phyloP scores from a whole-genome alignment of 2,329 filamentous ascomycete species.

The Blumeria hordei region DNA sequence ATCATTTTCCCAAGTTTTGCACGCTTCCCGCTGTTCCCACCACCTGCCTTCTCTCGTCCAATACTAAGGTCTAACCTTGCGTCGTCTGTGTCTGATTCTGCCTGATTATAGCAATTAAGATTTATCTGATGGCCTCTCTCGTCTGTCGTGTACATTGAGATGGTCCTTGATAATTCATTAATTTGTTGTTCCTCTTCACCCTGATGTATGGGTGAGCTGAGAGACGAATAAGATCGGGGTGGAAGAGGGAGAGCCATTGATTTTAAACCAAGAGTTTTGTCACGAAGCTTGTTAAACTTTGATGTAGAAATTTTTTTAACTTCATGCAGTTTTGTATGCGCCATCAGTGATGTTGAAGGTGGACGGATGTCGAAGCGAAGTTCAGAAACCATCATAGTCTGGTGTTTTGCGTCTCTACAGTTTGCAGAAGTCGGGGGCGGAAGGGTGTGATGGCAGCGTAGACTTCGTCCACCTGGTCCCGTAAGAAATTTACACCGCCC shows the following conservation, averaged over 20 bases:
- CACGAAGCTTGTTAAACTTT: conserved; percentile 11
- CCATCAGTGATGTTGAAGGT: conserved; percentile 30
- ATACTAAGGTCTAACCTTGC: conserved; percentile 45
- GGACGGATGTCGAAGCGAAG: conserved; percentile 55
- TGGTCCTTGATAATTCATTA: conserved; percentile 7
- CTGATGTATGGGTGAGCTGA: conserved; percentile 5
- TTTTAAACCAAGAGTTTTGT: conserved; percentile 10
- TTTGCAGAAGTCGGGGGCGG: conserved; percentile 18
- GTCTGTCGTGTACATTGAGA: conserved; percentile 8
- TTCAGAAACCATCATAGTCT: conserved; percentile 37
- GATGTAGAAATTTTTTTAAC: conserved; percentile 5
- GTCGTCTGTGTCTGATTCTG: conserved; percentile 14
- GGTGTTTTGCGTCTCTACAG: conserved; percentile 4
- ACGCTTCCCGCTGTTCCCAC: conserved; percentile 61
- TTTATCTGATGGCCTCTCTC: conserved; percentile 2
- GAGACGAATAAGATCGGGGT: background rate
- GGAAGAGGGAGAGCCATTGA: conserved; percentile 6
- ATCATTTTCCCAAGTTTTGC: conserved; percentile 90
- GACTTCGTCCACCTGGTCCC: conserved; percentile 45
- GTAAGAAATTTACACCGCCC: conserved; percentile 70
- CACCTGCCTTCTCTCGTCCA: conserved; percentile 63
- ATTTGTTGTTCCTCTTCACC: conserved; percentile 8
- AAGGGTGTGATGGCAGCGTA: conserved; percentile 53
- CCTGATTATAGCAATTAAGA: background rate
- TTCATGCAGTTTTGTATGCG: conserved; percentile 6